Evolutionary conservation across 768 basidiomycete species (phyloP), one percentile per base, ranked within the genome.

Genomic region (Collybiopsis luxurians): DNA sequence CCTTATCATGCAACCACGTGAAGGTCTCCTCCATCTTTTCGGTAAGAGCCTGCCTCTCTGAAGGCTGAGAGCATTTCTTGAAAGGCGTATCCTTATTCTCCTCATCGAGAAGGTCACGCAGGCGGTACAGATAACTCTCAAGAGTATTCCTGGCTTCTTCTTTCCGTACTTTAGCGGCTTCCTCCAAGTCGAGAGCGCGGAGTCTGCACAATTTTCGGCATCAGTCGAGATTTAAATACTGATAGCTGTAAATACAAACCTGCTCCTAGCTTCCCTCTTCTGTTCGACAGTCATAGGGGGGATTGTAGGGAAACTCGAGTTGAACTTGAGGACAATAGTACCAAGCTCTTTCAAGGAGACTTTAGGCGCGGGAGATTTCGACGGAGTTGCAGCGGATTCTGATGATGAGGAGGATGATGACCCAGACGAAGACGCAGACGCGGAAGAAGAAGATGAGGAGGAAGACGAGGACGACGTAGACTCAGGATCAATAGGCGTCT

Each of bases 101-200:
- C 38, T 89, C 85, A 28, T 83, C 79, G 28, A 98, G 75, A 10
- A 96, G 77, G 66, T 94, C 94, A 21, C 92, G 86, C 31, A 97
- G 73, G 58, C 87, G 83, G 75, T 99, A 99, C n/a, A 98, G 72
- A 67, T 97, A 97, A 30, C 88, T 84, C 71, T 99, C 97, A 51
- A 99, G 83, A 24, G 82, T 78, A 71, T 99, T 99, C 28, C 89
- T 80, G 2, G 93, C 92, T 69, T 98, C 97, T 64, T 95, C 95
- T 30, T 86, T 86, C 53, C 84, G 83, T 30, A 77, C 79, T 69
- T 92, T 93, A 17, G 85, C 81, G 2, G 78, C 74, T 73, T 98
- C 95, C 54, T 88, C 85, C 6, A 75, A 69, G 62, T 96, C 91
- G 58, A 96, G 78, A 10, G 86, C 84, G 12, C 87, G 83, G 11